phyloP scores from a whole-genome alignment of 306 rosid genomes.

The Ormosia semicastrata region DNA sequence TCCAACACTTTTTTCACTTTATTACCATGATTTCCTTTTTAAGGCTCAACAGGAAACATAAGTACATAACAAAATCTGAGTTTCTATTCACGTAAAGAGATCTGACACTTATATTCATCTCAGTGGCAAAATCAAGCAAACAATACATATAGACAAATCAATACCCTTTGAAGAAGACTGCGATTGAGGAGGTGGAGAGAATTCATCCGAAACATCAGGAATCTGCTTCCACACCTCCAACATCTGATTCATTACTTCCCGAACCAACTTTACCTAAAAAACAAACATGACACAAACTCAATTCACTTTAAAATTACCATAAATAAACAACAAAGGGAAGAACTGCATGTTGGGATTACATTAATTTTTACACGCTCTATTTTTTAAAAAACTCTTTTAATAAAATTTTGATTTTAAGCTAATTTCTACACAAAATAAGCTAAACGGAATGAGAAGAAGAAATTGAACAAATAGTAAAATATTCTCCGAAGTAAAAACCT shows the following conservation, averaged over 20 bases:
- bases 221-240: conserved; percentile 87
- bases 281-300: conserved; percentile 1
- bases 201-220: conserved; percentile 77
- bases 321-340: conserved; percentile 10
- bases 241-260: conserved; percentile 93
- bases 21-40: neutral
- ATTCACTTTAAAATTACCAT: conserved; percentile 23
- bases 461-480: neutral
- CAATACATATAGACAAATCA: neutral
- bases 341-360: too few relatives aligned
- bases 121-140: neutral
- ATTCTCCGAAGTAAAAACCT: conserved; percentile 39
- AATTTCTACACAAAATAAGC: too few relatives aligned
- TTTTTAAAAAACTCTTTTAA: too few relatives aligned
- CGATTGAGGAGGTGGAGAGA: conserved; percentile 65
- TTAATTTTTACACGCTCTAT: too few relatives aligned
- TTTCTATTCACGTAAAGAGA: conserved; percentile 14
- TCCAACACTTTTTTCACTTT: neutral
- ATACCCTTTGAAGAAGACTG: conserved; percentile 78
- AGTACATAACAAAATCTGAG: neutral
- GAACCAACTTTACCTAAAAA: conserved; percentile 73
- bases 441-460: neutral
- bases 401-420: too few relatives aligned
- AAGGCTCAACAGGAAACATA: neutral
- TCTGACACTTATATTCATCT: neutral